Percentiles rank a stretch among this genome's conserved stretches.
Conservation (phyloP, 257 asterid species). For the Handroanthus guayacan region DNA sequence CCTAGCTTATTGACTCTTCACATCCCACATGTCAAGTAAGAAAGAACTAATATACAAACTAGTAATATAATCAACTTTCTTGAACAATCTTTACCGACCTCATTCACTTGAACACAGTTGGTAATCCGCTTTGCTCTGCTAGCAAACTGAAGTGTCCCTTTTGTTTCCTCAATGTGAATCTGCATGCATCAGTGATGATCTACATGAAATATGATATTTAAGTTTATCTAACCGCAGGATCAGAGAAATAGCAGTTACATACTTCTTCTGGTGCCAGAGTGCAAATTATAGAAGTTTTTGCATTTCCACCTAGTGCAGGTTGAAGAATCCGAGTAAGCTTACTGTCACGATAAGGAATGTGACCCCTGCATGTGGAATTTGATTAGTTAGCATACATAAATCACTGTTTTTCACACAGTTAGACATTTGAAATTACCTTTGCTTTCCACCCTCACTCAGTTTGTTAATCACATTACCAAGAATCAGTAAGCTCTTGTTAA, state of each 20-base stretch:
- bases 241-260: conserved; percentile 25
- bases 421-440: conserved; percentile 59
- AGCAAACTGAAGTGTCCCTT: conserved; percentile 98
- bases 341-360: conserved; percentile 98
- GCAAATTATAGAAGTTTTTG: conserved; percentile 96
- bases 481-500: conserved; percentile 95
- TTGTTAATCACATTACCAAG: conserved; percentile 98
- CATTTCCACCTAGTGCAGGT: conserved; percentile 99
- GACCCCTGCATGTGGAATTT: conserved; percentile 64
- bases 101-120: conserved; percentile 98
- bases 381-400: conserved; percentile 34
- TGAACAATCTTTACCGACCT: conserved; percentile 56
- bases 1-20: conserved; percentile 16
- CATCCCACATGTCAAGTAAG: conserved; percentile 19
- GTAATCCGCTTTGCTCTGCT: conserved; percentile 98
- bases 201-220: conserved; percentile 16
- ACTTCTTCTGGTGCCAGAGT: conserved; percentile 99
- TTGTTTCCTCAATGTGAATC: conserved; percentile 93
- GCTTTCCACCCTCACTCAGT: conserved; percentile 94
- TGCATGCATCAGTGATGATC: conserved; percentile 36
- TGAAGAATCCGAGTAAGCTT: conserved; percentile 98
- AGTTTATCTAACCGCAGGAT: conserved; percentile 18
- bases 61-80: conserved; percentile 21
- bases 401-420: neutral
- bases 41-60: conserved; percentile 12